A percentile compares a stretch with the other conserved stretches of the same genome.
Conservation (phyloP, 257 asterid genomes). For the Lavandula angustifolia region DNA sequence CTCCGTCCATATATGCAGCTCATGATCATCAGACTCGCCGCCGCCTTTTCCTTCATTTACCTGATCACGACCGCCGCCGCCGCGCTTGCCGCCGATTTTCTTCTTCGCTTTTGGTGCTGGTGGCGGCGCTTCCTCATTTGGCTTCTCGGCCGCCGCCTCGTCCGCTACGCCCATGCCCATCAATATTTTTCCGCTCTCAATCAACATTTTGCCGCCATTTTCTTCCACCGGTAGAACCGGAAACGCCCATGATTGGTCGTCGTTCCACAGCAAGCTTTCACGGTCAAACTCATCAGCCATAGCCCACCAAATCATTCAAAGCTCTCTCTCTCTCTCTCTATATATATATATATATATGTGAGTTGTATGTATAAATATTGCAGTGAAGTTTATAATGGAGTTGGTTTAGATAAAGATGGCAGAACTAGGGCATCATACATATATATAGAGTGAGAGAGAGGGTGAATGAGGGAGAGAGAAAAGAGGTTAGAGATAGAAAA, state of each 20-base stretch:
- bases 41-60: conserved; percentile 6
- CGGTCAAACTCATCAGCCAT: conserved; percentile 42
- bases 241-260: conserved; percentile 38
- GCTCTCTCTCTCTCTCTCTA: not conserved
- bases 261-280: conserved; percentile 37
- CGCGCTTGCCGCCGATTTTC: conserved; percentile 13
- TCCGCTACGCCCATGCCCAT: not conserved
- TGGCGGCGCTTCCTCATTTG: conserved; percentile 7
- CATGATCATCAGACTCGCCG: conserved; percentile 53
- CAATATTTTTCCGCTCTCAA: conserved; percentile 22
- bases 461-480: not conserved
- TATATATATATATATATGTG: not conserved
- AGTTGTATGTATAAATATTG: not conserved
- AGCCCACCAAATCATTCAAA: not conserved
- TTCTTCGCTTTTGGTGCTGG: conserved; percentile 27
- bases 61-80: not conserved
- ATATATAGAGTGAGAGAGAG: conserved; percentile 3
- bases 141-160: not conserved
- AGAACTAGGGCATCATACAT: conserved; percentile 5
- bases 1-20: conserved; percentile 65
- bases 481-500: conserved; percentile 22
- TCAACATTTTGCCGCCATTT: conserved; percentile 28
- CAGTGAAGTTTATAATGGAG: not conserved
- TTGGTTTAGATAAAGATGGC: not conserved
- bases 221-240: conserved; percentile 37